Conservation (phyloP, 169 alveolate species). For the Eimeria brunetti region DNA sequence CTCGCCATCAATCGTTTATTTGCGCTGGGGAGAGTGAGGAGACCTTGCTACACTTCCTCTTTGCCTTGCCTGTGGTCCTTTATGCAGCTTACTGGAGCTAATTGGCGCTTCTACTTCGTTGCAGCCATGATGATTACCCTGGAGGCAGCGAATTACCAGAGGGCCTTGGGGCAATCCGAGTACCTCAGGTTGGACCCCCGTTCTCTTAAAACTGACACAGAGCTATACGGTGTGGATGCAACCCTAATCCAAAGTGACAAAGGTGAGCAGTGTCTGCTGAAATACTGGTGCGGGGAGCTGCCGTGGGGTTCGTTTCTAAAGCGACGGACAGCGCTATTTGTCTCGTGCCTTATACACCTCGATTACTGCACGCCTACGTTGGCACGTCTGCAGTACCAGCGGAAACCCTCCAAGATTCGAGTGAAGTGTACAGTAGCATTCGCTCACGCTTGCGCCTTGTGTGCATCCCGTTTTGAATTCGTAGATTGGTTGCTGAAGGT, state of each 20-base stretch:
- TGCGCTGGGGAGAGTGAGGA: background rate
- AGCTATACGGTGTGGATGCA: slow-evolving; percentile 56
- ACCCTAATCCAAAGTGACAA: slow-evolving; percentile 61
- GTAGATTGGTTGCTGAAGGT: slow-evolving; percentile 52
- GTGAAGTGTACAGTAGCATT: background rate
- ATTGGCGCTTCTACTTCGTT: slow-evolving; percentile 60
- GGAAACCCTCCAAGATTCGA: background rate
- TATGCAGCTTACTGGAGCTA: slow-evolving; percentile 43
- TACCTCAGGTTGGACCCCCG: slow-evolving; percentile 54
- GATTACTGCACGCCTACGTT: background rate
- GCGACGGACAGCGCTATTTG: background rate
- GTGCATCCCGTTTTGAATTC: background rate
- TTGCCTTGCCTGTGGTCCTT: background rate
- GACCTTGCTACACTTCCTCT: background rate
- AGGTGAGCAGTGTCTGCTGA: background rate
- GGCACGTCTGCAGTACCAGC: background rate
- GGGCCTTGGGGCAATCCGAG: slow-evolving; percentile 63
- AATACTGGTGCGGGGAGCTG: background rate
- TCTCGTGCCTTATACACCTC: background rate
- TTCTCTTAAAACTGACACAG: slow-evolving; percentile 34
- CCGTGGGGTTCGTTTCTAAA: background rate
- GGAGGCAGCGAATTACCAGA: slow-evolving; percentile 66
- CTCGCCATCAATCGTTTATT: background rate
- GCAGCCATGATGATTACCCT: slow-evolving; percentile 71
- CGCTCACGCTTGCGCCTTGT: background rate